phyloP scores from a whole-genome alignment of 2,329 filamentous ascomycete genomes.

The Ceratocystiopsis brevicomis region DNA sequence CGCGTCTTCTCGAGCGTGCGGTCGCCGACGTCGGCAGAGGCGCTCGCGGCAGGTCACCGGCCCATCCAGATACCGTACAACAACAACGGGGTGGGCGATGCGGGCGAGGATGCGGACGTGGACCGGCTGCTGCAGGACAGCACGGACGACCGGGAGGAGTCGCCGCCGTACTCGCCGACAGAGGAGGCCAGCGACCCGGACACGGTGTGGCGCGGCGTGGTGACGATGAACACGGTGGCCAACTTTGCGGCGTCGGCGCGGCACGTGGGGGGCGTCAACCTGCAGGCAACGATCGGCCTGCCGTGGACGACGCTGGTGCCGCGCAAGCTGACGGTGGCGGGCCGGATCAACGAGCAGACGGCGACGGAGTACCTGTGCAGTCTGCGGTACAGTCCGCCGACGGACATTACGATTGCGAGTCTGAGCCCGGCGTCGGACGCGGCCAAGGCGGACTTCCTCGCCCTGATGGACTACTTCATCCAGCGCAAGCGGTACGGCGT shows the following conservation, averaged over 20 bases:
- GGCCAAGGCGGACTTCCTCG: constrained; percentile 45
- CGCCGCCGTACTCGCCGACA: constrained; percentile 65
- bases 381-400: constrained; percentile 61
- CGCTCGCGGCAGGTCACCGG: constrained; percentile 29
- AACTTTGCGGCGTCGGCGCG: constrained; percentile 61
- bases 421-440: constrained; percentile 45
- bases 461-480: constrained; percentile 74
- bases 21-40: constrained; percentile 41
- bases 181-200: constrained; percentile 49
- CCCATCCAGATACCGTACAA: constrained; percentile 19
- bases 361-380: constrained; percentile 85
- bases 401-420: constrained; percentile 67
- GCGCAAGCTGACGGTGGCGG: constrained; percentile 48
- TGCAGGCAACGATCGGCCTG: constrained; percentile 34
- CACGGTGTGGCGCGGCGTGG: constrained; percentile 58
- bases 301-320: constrained; percentile 62
- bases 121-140: constrained; percentile 60
- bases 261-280: constrained; percentile 68
- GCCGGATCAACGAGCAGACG: constrained; percentile 62
- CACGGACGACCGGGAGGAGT: constrained; percentile 50
- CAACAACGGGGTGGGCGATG: constrained; percentile 18
- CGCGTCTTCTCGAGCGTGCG: constrained; percentile 70
- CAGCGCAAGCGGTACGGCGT: constrained; percentile 73
- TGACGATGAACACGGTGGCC: constrained; percentile 60
- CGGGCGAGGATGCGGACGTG: constrained; percentile 68